Percentiles rank a stretch among this genome's conserved stretches.
Evolutionary conservation across 139 green algal genomes (phyloP).

Genomic region (Cymbomonas tetramitiformis): DNA sequence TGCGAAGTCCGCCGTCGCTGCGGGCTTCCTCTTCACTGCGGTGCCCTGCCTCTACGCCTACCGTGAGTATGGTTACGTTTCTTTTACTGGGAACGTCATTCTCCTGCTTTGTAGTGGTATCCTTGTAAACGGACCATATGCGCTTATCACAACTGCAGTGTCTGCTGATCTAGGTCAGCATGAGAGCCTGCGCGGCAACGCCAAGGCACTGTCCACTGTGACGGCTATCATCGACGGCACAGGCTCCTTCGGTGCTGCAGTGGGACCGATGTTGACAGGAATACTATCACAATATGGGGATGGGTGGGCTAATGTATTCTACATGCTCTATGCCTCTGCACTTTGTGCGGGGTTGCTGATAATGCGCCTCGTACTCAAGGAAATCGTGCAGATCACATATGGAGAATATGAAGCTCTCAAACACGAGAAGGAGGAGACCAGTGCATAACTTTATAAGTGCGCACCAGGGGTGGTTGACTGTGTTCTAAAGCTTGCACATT

Average conservation of each 20-base stretch:
- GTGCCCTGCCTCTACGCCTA: conserved; percentile 73
- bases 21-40: conserved; percentile 55
- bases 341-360: conserved; percentile 37
- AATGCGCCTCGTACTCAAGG: conserved; percentile 3
- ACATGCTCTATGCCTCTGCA: conserved; percentile 62
- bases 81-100: conserved; percentile 47
- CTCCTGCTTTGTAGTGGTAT: conserved; percentile 78
- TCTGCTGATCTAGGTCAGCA: conserved; percentile 84
- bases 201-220: conserved; percentile 80
- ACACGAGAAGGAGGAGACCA: too few relatives aligned
- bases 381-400: conserved; percentile 7
- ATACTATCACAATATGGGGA: conserved; percentile 45
- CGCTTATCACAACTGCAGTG: conserved; percentile 88
- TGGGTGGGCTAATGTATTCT: conserved; percentile 75
- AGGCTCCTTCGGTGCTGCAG: conserved; percentile 71
- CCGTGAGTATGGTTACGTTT: conserved; percentile 38
- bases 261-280: conserved; percentile 78
- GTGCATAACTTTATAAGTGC: too few relatives aligned
- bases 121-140: conserved; percentile 89
- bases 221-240: conserved; percentile 95
- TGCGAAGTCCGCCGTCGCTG: conserved; percentile 47
- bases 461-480: too few relatives aligned
- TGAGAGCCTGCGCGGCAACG: conserved; percentile 58
- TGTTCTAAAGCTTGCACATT: too few relatives aligned
- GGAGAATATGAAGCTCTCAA: too few relatives aligned